These are phyloP conservation scores for button mushroom (Agaricus bisporus) DNA, from an alignment of 768 basidiomycete genomes.

Conservation along the genomic window DNA sequence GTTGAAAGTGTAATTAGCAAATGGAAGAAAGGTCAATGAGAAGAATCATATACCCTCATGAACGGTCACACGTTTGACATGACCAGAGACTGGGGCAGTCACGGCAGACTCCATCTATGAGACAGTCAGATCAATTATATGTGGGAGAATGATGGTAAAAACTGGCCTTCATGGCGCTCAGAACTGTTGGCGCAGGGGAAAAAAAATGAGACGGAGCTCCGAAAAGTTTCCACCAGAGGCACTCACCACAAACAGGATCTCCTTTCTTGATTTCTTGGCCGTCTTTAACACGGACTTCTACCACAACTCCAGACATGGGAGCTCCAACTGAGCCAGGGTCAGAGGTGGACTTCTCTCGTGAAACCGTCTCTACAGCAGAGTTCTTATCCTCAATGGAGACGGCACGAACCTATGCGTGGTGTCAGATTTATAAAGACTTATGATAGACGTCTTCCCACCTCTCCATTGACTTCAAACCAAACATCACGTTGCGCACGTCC, in stretches of 20 bases:
- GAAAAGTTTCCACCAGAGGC: conserved; percentile 8
- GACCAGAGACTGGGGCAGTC: conserved; percentile 93
- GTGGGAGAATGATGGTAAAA: conserved; percentile 10
- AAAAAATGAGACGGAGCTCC: conserved; percentile 16
- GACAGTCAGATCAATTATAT: conserved; percentile 14
- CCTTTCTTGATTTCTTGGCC: conserved; percentile 98
- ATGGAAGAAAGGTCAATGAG: neutral
- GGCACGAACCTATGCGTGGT: conserved; percentile 68
- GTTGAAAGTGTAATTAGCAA: conserved; percentile 6
- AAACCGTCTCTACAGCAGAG: conserved; percentile 92
- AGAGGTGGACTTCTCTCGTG: conserved; percentile 88
- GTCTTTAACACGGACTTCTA: conserved; percentile 97
- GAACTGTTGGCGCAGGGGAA: conserved; percentile 44
- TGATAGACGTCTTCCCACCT: conserved; percentile 41
- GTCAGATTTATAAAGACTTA: conserved; percentile 10
- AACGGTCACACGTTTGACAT: conserved; percentile 90
- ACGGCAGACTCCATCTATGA: conserved; percentile 95
- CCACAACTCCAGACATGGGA: conserved; percentile 96
- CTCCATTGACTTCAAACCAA: conserved; percentile 98
- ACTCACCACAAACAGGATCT: conserved; percentile 87
- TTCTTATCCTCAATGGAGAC: conserved; percentile 95
- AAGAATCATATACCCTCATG: conserved; percentile 57
- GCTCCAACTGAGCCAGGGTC: conserved; percentile 98
- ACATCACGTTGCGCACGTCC: conserved; percentile 91
- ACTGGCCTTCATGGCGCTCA: conserved; percentile 94